Evolutionary conservation across 2,329 filamentous ascomycete genomes (phyloP), one percentile per base, ranked within the genome.

Genomic region (Talaromyces atroroseus): DNA sequence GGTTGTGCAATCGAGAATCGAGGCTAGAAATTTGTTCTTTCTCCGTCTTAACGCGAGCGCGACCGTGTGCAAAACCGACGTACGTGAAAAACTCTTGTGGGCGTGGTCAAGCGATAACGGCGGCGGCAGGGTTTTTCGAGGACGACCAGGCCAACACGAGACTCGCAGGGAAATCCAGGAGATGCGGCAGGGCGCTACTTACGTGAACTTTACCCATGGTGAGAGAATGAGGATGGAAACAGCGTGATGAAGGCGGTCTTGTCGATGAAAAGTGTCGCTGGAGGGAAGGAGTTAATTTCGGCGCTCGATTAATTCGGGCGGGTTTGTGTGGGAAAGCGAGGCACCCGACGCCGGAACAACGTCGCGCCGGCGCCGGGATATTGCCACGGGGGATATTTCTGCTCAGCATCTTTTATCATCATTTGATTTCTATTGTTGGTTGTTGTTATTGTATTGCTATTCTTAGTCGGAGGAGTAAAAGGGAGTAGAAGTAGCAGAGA

Each of bases 131-230:
- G n/a, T 18, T 48, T n/a, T 23, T 44, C 45, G 45, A 32, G 20
- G 29, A 45, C n/a, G 36, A 52, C 16, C 14, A 44, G 44, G 12
- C 42, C 44, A 44, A 34, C 46, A 26, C 36, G 29, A 46, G 32
- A 10, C 42, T 56, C 32, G 40, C 21, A 18, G 7, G 40, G 14
- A 21, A 18, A 55, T 23, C n/a, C 20, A 44, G n/a, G 26, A 50
- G 5, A 21, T 21, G 14, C 11, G 32, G 20, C 14, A 12, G 46
- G 26, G 11, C 6, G 32, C 32, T 24, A 58, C 56, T 58, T 58
- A 58, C 56, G 51, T 58, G 56, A 58, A 58, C 56, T 58, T 58
- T 58, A 58, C 56, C 56, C 56, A 58, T 58, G 50, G 53, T 54
- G 38, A 49, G 32, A 47, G 36, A 42, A 44, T 53, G 36, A 47